Evolutionary conservation across 176 grass and related monocot species (phyloP), one percentile per base, ranked within the genome.

Genomic region (Eremochloa ophiuroides): DNA sequence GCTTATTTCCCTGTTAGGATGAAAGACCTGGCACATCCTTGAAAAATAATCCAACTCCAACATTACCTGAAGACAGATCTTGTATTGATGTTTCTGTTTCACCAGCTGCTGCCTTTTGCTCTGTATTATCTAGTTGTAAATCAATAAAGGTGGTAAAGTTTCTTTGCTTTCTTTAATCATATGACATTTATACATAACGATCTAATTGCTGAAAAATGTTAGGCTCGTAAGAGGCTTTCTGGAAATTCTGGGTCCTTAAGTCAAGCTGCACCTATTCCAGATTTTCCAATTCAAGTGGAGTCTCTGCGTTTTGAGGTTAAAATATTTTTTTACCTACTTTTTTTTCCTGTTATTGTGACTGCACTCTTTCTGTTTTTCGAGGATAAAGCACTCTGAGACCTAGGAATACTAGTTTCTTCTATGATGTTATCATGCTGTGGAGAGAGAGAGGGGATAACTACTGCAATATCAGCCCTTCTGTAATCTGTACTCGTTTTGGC

Each of bases 291-390:
- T 74, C 61, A 86, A 88, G 83, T 86, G 81, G 92, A 94, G 42
- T 89, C 80, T 79, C 79, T 98, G 48, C 92, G 92, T 68, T 98
- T 98, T 74, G 95, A 98, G 88, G 95, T 94, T 85, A 76, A 80
- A 26, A 17, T 47, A 48, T 33, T 65, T 47, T 78, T 80, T 14
- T 33, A 38, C 37, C 23, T 61, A 25, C 76, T 84, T 35, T 6
- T 74, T 48, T 72, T 73, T 14, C 27, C 2, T 75, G 50, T 70
- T 73, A 15, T 62, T 62, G 59, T 62, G 59, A 28, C 6, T 29
- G 58, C 26, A 22, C 6, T 16, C 12, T 29, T 29, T 16, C 5
- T 62, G 7, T 62, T 28, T 63, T 94, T 98, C 44, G 95, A 98
- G 88, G 95, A 91, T 87, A 76, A 80, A 41, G 29, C 58, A 48